A percentile compares a stretch with the other conserved stretches of the same genome.
phyloP scores from a whole-genome alignment of 1,284 basidiomycete species.

The Ganoderma meredithae region DNA sequence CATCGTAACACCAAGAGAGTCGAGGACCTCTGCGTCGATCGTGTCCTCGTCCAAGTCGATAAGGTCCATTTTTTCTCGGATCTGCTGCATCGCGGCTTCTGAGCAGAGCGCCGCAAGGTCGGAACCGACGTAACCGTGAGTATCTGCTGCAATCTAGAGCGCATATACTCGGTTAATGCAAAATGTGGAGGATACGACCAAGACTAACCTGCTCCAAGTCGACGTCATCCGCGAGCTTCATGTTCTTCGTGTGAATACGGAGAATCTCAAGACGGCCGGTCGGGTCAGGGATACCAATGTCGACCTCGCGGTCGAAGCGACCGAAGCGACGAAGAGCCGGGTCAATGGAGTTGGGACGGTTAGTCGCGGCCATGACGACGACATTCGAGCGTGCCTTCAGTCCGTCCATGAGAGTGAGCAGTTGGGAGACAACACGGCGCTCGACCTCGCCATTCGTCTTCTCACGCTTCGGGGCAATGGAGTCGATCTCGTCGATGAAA shows the following conservation, averaged over 20 bases:
- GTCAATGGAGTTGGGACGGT: conserved; percentile 98
- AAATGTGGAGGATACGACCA: background rate
- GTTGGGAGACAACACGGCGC: conserved; percentile 97
- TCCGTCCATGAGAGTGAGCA: conserved; percentile 98
- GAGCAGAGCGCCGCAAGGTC: conserved; percentile 97
- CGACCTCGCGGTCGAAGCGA: conserved; percentile 98
- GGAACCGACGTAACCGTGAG: conserved; percentile 98
- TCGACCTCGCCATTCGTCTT: conserved; percentile 99
- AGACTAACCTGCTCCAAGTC: conserved; percentile 88
- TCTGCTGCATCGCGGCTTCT: conserved; percentile 98
- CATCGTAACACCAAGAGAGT: conserved; percentile 96
- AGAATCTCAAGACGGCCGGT: conserved; percentile 98
- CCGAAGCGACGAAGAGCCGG: conserved; percentile 98
- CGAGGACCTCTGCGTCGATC: conserved; percentile 96
- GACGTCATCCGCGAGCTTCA: conserved; percentile 98
- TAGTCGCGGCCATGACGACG: conserved; percentile 99
- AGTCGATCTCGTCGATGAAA: conserved; percentile 99
- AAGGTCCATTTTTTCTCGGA: conserved; percentile 97
- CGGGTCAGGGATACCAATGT: conserved; percentile 99
- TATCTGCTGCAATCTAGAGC: conserved; percentile 92
- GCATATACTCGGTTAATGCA: background rate
- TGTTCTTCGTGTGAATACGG: conserved; percentile 99
- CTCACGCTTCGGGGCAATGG: conserved; percentile 99
- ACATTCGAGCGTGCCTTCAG: conserved; percentile 98
- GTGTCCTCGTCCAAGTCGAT: conserved; percentile 95